Conservation (phyloP, 1,139 yeast genomes). For the Geotrichum europaeum region DNA sequence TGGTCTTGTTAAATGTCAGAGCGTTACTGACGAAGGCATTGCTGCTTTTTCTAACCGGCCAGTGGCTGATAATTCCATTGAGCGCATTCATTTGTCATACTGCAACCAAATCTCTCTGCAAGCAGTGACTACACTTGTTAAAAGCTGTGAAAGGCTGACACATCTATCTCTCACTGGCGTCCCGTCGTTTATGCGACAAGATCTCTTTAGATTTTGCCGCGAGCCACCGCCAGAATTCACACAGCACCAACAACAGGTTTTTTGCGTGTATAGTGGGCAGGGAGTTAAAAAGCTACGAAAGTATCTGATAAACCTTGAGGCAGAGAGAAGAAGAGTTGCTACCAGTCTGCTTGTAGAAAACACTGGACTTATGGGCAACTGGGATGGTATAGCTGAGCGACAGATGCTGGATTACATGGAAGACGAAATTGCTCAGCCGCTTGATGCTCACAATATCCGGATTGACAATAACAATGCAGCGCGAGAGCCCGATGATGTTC, state of each 20-base stretch:
- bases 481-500: background rate
- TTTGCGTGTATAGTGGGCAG: constrained; percentile 90
- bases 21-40: constrained; percentile 84
- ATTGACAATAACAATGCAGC: background rate
- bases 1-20: constrained; percentile 86
- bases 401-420: background rate
- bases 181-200: constrained; percentile 76
- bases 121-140: constrained; percentile 50
- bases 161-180: constrained; percentile 93
- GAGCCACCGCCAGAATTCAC: constrained; percentile 94
- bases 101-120: constrained; percentile 65
- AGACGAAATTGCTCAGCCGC: constrained; percentile 30
- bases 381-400: background rate
- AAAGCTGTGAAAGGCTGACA: constrained; percentile 78
- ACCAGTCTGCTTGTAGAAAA: background rate
- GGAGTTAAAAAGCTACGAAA: constrained; percentile 73
- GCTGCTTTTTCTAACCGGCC: constrained; percentile 68
- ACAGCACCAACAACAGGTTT: constrained; percentile 75
- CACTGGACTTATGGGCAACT: background rate
- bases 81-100: constrained; percentile 88
- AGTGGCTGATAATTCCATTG: constrained; percentile 64
- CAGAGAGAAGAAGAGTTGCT: constrained; percentile 31
- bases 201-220: constrained; percentile 81
- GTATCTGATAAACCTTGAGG: constrained; percentile 38
- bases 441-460: constrained; percentile 25